Evolutionary conservation across 768 basidiomycete species (phyloP), one percentile per base, ranked within the genome.

Genomic region (Leucocoprinus birnbaumii): DNA sequence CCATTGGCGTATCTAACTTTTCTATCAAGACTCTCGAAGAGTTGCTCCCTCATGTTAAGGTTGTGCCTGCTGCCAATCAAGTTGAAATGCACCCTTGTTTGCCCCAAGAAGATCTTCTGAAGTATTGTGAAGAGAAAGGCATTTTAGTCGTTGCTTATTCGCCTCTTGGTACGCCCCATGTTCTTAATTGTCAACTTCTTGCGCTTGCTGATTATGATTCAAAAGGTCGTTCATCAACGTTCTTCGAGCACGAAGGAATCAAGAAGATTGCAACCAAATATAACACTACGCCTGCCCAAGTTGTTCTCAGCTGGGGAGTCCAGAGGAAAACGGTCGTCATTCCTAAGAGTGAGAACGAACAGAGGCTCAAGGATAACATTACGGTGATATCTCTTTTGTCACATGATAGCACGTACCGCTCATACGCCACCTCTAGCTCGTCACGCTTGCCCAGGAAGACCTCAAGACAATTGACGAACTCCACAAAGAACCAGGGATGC

Each of bases 291-390:
- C 61, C 71, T 1, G 80, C 83, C 3, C 83, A 85, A 63, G 75
- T 86, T 18, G 64, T 85, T 25, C 68, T 88, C 16, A 74, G 80
- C 58, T 88, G 87, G 87, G 81, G 78, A 5, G 80, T 80, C 14
- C 82, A 85, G 62, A 78, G 82, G 19, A 80, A 80, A 5, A 77
- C 84, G 34, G 73, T 78, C 19, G 77, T 85, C 51, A 76, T 87
- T 60, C 86, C 86, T 31, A 87, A 87, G 71, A 79, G 73, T 37
- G 79, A 81, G 65, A 61, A 79, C 54, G 60, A 62, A 24, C 66
- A 63, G n/a, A 73, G 84, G 10, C 71, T 84, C 68, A 67, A 64
- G 41, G 68, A 72, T 19, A 86, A 87, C 64, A 69, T 77, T 41
- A 66, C 68, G 4, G 76, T 77, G 59, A 24, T 64, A 40, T 22